Evolutionary conservation across 148 eudicot species (phyloP).

Genomic region (Vaccinium myrtillus): DNA sequence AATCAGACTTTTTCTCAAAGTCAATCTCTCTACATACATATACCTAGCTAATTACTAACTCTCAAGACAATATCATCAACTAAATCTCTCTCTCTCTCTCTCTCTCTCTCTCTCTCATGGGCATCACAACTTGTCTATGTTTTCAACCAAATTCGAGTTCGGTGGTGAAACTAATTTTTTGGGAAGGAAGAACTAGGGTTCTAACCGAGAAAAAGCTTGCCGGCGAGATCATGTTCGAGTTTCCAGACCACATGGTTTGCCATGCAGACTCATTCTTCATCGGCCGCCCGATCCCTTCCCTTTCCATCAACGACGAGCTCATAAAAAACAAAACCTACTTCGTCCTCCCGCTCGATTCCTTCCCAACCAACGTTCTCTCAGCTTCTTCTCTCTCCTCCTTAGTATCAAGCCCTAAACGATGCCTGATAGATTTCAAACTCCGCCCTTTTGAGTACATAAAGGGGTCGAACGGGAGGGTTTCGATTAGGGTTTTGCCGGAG

Average conservation of each 20-base stretch:
- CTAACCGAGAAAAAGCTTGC: slow-evolving; percentile 47
- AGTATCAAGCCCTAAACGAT: slow-evolving; percentile 23
- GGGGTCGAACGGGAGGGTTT: slow-evolving; percentile 58
- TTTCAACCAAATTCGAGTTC: slow-evolving; percentile 18
- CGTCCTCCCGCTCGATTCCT: slow-evolving; percentile 65
- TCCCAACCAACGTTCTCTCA: slow-evolving; percentile 44
- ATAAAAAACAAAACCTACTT: slow-evolving; percentile 57
- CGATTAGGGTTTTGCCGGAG: slow-evolving; percentile 69
- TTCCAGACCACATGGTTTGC: slow-evolving; percentile 77
- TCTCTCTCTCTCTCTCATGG: slow-evolving; percentile 21
- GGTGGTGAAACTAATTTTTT: slow-evolving; percentile 38
- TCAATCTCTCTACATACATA: not conserved
- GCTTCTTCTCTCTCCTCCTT: slow-evolving; percentile 49
- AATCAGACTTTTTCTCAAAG: not conserved
- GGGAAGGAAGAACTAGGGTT: slow-evolving; percentile 59
- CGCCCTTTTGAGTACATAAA: slow-evolving; percentile 66
- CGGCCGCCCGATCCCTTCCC: slow-evolving; percentile 64
- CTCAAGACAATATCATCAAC: not conserved
- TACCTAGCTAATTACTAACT: too few species aligned
- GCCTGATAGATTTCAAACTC: slow-evolving; percentile 26
- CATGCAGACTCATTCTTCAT: slow-evolving; percentile 78
- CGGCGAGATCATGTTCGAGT: slow-evolving; percentile 88
- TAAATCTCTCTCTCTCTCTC: too few species aligned
- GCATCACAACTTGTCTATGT: slow-evolving; percentile 23
- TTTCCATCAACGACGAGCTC: slow-evolving; percentile 57